Evolutionary conservation across 768 basidiomycete species (phyloP).

Genomic region (Coprinopsis sp.): DNA sequence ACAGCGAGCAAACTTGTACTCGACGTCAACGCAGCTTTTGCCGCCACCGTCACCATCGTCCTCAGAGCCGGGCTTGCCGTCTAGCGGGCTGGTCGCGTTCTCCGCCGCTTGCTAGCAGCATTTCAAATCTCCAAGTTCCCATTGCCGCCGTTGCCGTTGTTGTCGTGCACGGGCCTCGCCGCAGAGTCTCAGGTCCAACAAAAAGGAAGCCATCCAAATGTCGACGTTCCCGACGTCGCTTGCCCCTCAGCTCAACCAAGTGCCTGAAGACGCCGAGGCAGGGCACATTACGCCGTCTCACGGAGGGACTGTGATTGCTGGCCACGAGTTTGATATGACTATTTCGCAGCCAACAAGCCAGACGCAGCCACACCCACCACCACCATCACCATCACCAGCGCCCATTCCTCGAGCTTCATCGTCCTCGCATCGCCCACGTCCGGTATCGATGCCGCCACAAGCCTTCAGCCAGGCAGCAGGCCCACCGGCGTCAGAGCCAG

Average conservation of each 20-base stretch:
- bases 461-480: constrained; percentile 23
- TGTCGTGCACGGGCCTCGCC: not conserved
- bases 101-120: too few species aligned
- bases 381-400: constrained; percentile 20
- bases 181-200: not conserved
- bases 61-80: too few species aligned
- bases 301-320: constrained; percentile 48
- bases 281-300: constrained; percentile 45
- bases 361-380: constrained; percentile 21
- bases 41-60: too few species aligned
- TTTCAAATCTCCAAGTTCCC: too few species aligned
- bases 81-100: too few species aligned
- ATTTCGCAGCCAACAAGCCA: constrained; percentile 39
- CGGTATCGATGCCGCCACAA: constrained; percentile 75
- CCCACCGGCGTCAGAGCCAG: not conserved
- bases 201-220: not conserved
- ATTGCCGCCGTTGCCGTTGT: not conserved
- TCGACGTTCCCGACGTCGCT: constrained; percentile 52
- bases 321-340: constrained; percentile 65
- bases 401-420: constrained; percentile 25
- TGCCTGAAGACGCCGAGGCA: constrained; percentile 43
- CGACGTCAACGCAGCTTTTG: too few species aligned
- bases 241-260: constrained; percentile 42
- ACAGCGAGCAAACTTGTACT: too few species aligned
- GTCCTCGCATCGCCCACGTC: constrained; percentile 48